Evolutionary conservation across 805 yeast genomes (phyloP).

Genomic region (Ogataea trehaloabstinens): DNA sequence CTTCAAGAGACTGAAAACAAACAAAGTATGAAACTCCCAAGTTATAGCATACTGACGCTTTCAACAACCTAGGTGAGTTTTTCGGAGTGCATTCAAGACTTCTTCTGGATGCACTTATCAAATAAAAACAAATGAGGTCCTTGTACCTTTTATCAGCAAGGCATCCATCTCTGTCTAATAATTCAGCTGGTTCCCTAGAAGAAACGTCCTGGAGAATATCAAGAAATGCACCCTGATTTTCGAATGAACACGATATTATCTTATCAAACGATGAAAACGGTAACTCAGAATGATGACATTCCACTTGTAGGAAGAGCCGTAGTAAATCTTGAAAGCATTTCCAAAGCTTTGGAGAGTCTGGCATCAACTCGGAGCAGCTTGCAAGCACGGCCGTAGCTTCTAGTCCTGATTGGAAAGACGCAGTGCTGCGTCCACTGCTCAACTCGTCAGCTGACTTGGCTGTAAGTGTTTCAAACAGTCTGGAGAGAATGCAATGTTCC

Average conservation of each 20-base stretch:
- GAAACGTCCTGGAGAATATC: conserved; percentile 6
- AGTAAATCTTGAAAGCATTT: conserved; percentile 57
- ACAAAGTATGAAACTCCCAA: conserved; percentile 65
- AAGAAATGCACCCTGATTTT: conserved; percentile 1
- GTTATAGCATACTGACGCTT: conserved; percentile 61
- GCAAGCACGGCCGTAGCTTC: conserved; percentile 35
- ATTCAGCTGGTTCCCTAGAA: conserved; percentile 17
- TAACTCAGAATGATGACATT: conserved; percentile 47
- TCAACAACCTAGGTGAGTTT: conserved; percentile 43
- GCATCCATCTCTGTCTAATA: conserved; percentile 25
- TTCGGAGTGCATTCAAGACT: conserved; percentile 38
- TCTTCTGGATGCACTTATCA: conserved; percentile 46
- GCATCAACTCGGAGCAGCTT: conserved; percentile 19
- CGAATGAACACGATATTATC: conserved; percentile 27
- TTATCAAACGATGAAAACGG: conserved; percentile 41
- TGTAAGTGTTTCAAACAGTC: conserved; percentile 57
- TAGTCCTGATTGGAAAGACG: conserved; percentile 51
- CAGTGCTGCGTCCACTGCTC: conserved; percentile 61
- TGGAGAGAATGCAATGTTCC: conserved; percentile 49
- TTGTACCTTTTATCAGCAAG: background rate
- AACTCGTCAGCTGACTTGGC: conserved; percentile 52
- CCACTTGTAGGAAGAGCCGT: conserved; percentile 51
- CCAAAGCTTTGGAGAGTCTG: conserved; percentile 60
- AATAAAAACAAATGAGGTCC: conserved; percentile 24
- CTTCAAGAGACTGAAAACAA: conserved; percentile 34